Base-by-base conservation (phyloP, 78 protist genomes). In the Dictyostelium brefeldianum region DNA sequence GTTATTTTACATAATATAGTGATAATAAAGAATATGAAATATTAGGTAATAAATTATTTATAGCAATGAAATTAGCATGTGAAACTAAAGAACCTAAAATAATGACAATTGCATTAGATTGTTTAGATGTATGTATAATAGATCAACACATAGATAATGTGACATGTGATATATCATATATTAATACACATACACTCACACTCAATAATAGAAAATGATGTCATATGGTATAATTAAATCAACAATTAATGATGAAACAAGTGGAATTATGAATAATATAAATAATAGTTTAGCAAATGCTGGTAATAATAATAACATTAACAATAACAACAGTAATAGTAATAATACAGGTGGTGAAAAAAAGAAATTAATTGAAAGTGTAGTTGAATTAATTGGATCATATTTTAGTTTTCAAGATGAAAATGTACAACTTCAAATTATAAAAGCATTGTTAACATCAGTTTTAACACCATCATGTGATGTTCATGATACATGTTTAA, bases 401-500 rank as follows among this genome's bases (percentile, higher is more conserved):
- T 89, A 94, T 91, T 90, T 74, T 77, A 82, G 89, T 47, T 50
- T 50, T 71, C 94, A 74, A 43, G 93, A 95, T 53, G 96, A 94
- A 5, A 80, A 17, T 36, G 96, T 94, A n/a, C 97, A 97, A 62
- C 78, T 96, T 73, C 94, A 83, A 80, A 94, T 96, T 41, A 62
- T 97, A 46, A 92, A 92, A 87, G 53, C 91, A 36, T 89, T 95
- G 56, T 71, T 91, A 46, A 83, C 97, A 15, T 95, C 98, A 14
- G 98, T 97, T 12, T 90, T 95, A 6, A 65, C 97, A 31, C 73
- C 96, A 67, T 20, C 36, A 22, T 57, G 91, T 29, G 96, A 82
- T 9, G 90, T 97, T 17, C 98, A 97, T 89, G 98, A 97, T 36
- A 25, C 96, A n/a, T 81, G 92, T 69, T 89, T 97, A n/a, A 77